Evolutionary conservation across 352 stramenopile genomes (phyloP).

Genomic region (Hyaloperonospora brassicae): DNA sequence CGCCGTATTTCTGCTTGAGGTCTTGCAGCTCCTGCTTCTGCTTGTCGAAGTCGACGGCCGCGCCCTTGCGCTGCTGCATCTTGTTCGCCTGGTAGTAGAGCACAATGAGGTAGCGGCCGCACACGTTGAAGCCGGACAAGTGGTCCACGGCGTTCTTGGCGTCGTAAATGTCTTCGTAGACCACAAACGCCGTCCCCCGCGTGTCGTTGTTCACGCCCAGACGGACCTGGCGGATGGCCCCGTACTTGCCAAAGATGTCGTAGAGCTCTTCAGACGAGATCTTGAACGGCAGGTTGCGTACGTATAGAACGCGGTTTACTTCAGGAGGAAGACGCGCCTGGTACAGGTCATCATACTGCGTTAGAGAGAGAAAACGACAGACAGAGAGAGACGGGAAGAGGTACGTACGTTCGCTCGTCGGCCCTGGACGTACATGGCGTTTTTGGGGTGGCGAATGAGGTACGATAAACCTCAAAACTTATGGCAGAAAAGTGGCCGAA

Average conservation of each 20-base stretch:
- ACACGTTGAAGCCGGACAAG: slow-evolving; percentile 98
- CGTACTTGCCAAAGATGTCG: slow-evolving; percentile 99
- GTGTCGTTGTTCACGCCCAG: slow-evolving; percentile 93
- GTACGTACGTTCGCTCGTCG: not conserved
- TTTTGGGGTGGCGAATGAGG: too few species aligned
- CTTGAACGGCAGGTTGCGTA: slow-evolving; percentile 98
- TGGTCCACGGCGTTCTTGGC: slow-evolving; percentile 98
- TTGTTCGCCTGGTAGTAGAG: slow-evolving; percentile 97
- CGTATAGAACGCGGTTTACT: slow-evolving; percentile 96
- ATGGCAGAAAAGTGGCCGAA: too few species aligned
- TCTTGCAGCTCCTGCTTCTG: slow-evolving; percentile 75
- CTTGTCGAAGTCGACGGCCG: slow-evolving; percentile 42
- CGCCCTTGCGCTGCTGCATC: slow-evolving; percentile 50
- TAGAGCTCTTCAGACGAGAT: slow-evolving; percentile 98
- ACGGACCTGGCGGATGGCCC: slow-evolving; percentile 96
- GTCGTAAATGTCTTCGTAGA: slow-evolving; percentile 99
- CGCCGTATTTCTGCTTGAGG: slow-evolving; percentile 80
- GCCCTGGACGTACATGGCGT: not conserved
- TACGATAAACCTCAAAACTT: too few species aligned
- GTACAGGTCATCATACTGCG: not conserved
- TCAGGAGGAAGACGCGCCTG: slow-evolving; percentile 92
- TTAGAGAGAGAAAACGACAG: not conserved
- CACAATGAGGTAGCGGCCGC: slow-evolving; percentile 96
- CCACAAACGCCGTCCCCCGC: slow-evolving; percentile 96
- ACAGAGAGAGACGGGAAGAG: not conserved